Percentiles rank a stretch among this genome's conserved stretches.
Evolutionary conservation across 345 rosid species (phyloP).

Genomic region (Euphorbia pulcherrima): DNA sequence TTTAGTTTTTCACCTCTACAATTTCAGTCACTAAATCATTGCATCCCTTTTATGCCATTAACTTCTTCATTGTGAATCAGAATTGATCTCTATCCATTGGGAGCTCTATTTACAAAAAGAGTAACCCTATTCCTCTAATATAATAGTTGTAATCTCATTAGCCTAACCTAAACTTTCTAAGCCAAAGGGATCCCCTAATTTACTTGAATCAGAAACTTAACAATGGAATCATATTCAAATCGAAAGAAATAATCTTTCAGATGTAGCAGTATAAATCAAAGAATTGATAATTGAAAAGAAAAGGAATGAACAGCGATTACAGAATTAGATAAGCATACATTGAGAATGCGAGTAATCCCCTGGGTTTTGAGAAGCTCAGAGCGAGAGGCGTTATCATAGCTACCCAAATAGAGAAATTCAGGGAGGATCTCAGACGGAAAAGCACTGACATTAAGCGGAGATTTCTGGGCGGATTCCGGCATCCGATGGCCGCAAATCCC

Average conservation of each 20-base stretch:
- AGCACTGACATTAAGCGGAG: slow-evolving; percentile 63
- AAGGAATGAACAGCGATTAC: too few relatives aligned
- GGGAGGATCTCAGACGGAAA: slow-evolving; percentile 92
- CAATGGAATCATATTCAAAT: neutral
- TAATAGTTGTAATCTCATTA: neutral
- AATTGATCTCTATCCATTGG: neutral
- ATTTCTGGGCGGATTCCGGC: slow-evolving; percentile 42
- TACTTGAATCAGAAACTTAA: neutral
- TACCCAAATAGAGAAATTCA: slow-evolving; percentile 81
- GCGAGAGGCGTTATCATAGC: slow-evolving; percentile 98
- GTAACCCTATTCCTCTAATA: neutral
- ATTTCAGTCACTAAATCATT: neutral
- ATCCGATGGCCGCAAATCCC: slow-evolving; percentile 91
- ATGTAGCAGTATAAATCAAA: neutral
- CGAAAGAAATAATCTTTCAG: neutral
- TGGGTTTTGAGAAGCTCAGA: slow-evolving; percentile 88
- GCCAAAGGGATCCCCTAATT: neutral
- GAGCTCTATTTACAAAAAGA: neutral
- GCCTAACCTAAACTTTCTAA: neutral
- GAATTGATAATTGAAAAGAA: neutral
- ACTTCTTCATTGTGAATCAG: neutral
- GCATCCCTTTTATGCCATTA: neutral
- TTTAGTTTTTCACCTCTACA: too few relatives aligned
- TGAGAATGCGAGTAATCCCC: slow-evolving; percentile 84
- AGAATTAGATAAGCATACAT: slow-evolving; percentile 36